Base-by-base conservation (phyloP, 2,329 filamentous ascomycete species). In the Cercospora sp. region DNA sequence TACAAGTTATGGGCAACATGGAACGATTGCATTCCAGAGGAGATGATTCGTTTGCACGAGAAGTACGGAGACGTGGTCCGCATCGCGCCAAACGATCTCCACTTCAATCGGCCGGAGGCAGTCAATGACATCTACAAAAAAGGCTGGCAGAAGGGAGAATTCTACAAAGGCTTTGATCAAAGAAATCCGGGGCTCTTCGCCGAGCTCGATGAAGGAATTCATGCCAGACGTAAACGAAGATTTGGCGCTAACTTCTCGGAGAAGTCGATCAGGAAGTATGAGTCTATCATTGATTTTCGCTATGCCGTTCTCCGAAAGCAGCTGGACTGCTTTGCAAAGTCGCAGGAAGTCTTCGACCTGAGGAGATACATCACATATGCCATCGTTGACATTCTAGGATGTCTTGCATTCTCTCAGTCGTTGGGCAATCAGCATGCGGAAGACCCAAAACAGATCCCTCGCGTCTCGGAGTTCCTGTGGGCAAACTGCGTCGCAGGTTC, bases 51-150 rank as follows among this genome's bases (percentile, higher is more conserved):
- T 9, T 30, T 68, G 2, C 68, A 68, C 30, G 53, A 64, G 31
- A 60, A 68, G 42, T 64, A 70, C 36, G 68, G 68, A 9, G 33
- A 62, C 45, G 31, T 70, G 20, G 63, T 70, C n/a, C 68, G 68
- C 36, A 65, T 68, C 28, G 66, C 62, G 4, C 68, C 68, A 31
- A 63, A 66, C 18, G 66, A 67, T 28, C 45, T 67, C 1, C 36
- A 61, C 23, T 64, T 64, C 36, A 30, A 60, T 10, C 12, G 36
- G 4, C 5, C 13, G 12, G 62, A 64, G 4, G 61, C 55, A 16
- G 31, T 64, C 18, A 42, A 39, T 18, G 31, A 13, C 8, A 65
- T 67, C 36, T 64, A 67, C 20, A 62, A 60, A 55, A 31, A 28
- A 5, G 61, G 62, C 5, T 58, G 61, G 36, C 65, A 30, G 13